Base-by-base conservation (phyloP, 805 yeast species). In the Soucietia sequanensis region DNA sequence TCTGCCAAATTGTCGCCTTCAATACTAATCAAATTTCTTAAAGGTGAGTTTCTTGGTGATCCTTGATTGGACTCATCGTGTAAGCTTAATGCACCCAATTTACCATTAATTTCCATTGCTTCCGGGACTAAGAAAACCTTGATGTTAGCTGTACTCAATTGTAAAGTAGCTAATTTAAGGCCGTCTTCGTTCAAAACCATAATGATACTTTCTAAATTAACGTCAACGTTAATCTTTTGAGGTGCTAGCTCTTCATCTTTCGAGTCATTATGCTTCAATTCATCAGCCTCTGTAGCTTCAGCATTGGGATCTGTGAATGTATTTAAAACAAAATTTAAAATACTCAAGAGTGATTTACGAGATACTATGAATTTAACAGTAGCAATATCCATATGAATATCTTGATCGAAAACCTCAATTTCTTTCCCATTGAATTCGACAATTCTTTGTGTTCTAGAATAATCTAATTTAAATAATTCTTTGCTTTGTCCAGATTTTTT, bases 291-390 rank as follows among this genome's bases (percentile, higher is more conserved):
- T 1, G 79, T 64, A 27, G 77, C 59, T 5, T 76, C 76, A 1
- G 84, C 81, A 42, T 78, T 73, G 0, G 95, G 95, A 57, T 82
- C 82, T 0, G 96, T 84, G 55, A 93, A 93, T 0, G 98, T 93
- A 29, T 88, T 84, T 50, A 90, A 65, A 2, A 84, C 69, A 55
- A 82, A 93, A 55, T 89, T 91, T 43, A 91, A 60, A 10, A 93
- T 63, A 1, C 95, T 83, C 41, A 93, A 67, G 11, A 85, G 60
- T 1, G 95, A 84, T 50, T 78, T 84, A 31, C 97, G 78, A 0
- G 95, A 79, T 5, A 90, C 60, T 2, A 85, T 82, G 23, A 84
- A 71, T 42, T 78, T 78, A 35, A 93, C 75, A 10, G 95, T 87
- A 0, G 96, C 88, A 60, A 93, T 72, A 27, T 79, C 71, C 33